Conservation (phyloP, 768 basidiomycete genomes). For the Podaxis pistillaris region DNA sequence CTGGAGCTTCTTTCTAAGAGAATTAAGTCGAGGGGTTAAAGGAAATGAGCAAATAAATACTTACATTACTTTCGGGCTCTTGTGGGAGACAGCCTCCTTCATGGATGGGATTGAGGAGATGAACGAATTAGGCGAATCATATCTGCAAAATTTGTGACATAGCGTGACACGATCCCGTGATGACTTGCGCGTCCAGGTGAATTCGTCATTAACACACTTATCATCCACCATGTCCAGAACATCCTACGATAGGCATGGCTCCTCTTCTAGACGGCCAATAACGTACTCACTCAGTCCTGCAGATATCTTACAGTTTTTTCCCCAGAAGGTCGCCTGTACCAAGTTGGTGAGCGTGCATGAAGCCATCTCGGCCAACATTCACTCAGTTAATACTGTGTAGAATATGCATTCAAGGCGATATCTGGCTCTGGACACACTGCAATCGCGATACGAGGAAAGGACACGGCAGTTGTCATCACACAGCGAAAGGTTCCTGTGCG, state of each 20-base stretch:
- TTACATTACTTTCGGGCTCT: conserved; percentile 82
- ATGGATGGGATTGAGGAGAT: conserved; percentile 33
- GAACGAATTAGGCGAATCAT: conserved; percentile 11
- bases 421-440: conserved; percentile 96
- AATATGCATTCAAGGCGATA: conserved; percentile 99
- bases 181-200: conserved; percentile 52
- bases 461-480: conserved; percentile 93
- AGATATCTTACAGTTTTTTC: conserved; percentile 98
- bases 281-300: conserved; percentile 1
- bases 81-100: conserved; percentile 81
- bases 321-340: conserved; percentile 94
- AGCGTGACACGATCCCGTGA: conserved; percentile 33
- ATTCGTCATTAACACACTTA: conserved; percentile 22
- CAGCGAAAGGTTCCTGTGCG: conserved; percentile 97
- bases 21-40: conserved; percentile 12
- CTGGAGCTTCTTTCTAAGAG: conserved; percentile 86
- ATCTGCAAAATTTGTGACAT: conserved; percentile 10
- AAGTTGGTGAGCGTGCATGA: conserved; percentile 75
- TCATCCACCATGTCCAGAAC: conserved; percentile 79
- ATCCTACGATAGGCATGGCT: conserved; percentile 80
- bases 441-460: conserved; percentile 89
- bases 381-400: conserved; percentile 37
- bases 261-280: background rate
- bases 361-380: background rate
- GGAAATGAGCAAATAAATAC: conserved; percentile 20